These are phyloP conservation scores for Quercus engelmannii DNA, from an alignment of 306 rosid species.

Conservation along the genomic window DNA sequence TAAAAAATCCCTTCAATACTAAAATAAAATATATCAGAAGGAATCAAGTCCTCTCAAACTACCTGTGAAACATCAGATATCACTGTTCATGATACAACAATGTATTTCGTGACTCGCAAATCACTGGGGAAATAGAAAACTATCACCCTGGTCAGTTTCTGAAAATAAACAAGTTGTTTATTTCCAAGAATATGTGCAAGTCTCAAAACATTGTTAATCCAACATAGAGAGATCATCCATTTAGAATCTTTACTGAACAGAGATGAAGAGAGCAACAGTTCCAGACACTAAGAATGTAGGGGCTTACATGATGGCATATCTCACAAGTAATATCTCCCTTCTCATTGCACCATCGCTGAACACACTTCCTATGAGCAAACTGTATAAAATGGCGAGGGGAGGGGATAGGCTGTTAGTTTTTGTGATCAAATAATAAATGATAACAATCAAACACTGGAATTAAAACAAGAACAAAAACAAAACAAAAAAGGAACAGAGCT, in stretches of 20 bases:
- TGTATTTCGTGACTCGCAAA: background rate
- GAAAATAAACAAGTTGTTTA: background rate
- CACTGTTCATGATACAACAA: background rate
- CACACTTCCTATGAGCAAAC: constrained; percentile 68
- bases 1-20: background rate
- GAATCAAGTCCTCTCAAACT: background rate
- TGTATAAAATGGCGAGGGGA: constrained; percentile 2
- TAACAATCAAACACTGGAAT: background rate
- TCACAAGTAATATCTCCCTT: constrained; percentile 63
- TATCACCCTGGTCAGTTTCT: background rate
- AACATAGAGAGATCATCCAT: background rate
- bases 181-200: background rate
- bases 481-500: background rate
- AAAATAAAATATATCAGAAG: background rate
- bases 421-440: background rate
- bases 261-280: background rate
- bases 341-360: constrained; percentile 73
- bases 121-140: background rate
- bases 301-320: constrained; percentile 60
- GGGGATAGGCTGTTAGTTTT: background rate
- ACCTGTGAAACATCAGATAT: background rate
- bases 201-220: background rate
- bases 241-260: background rate
- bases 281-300: background rate
- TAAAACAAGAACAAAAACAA: background rate